These are phyloP conservation scores for Leccinum fibrillosum DNA, from an alignment of 768 basidiomycete species.

Conservation along the genomic window DNA sequence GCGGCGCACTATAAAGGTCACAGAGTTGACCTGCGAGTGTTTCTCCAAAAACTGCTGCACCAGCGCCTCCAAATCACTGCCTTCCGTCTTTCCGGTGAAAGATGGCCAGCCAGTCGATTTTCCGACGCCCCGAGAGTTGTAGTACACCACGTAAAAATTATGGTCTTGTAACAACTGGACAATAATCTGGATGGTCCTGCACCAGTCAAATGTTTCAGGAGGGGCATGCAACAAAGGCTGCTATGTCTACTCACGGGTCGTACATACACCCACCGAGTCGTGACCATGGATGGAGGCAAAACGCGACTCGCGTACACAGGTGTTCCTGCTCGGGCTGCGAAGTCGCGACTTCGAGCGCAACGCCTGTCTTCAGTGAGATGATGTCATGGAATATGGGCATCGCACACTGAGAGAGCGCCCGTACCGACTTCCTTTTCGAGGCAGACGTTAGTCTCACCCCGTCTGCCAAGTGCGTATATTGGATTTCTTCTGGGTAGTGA, in stretches of 20 bases:
- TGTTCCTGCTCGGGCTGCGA: conserved; percentile 24
- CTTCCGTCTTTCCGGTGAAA: conserved; percentile 70
- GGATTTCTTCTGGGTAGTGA: not conserved
- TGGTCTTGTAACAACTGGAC: conserved; percentile 38
- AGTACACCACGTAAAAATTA: conserved; percentile 60
- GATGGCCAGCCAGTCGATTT: conserved; percentile 70
- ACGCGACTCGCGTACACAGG: conserved; percentile 45
- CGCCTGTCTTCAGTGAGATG: conserved; percentile 34
- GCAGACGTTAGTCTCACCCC: not conserved
- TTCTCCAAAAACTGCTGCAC: conserved; percentile 50
- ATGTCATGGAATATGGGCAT: conserved; percentile 8
- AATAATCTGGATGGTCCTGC: conserved; percentile 42
- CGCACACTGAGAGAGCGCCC: no score
- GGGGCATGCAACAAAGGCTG: not conserved
- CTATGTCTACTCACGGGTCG: conserved; percentile 59
- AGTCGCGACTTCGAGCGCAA: conserved; percentile 42
- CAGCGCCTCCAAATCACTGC: conserved; percentile 61
- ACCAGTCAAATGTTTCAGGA: not conserved
- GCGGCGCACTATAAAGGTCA: conserved; percentile 59
- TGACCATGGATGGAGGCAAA: conserved; percentile 87
- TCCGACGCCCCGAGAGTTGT: conserved; percentile 79
- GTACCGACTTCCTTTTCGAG: conserved; percentile 7
- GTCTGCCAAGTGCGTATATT: not conserved
- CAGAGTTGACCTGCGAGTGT: conserved; percentile 41
- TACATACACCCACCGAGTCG: conserved; percentile 75